A percentile compares a stretch with the other conserved stretches of the same genome.
Evolutionary conservation across 768 basidiomycete genomes (phyloP).

Genomic region (Suillus hirtellus): DNA sequence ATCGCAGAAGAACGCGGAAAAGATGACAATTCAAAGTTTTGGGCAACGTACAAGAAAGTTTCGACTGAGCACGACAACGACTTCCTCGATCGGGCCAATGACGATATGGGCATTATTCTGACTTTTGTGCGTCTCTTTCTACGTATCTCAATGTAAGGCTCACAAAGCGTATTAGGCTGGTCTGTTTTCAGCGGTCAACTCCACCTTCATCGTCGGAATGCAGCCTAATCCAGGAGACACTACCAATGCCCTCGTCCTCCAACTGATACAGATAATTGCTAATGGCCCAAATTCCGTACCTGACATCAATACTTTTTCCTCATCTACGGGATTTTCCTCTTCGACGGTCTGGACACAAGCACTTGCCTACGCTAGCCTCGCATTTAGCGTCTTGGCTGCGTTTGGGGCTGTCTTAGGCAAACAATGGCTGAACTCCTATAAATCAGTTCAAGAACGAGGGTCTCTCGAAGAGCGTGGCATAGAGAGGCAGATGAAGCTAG

Average conservation of each 20-base stretch:
- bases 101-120: not conserved
- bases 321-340: not conserved
- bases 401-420: not conserved
- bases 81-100: not conserved
- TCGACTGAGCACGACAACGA: not conserved
- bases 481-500: not conserved
- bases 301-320: not conserved
- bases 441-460: not conserved
- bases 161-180: not conserved
- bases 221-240: not conserved
- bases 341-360: not conserved
- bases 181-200: not conserved
- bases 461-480: not conserved
- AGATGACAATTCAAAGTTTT: not conserved
- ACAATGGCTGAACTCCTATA: not conserved
- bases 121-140: not conserved
- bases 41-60: not conserved
- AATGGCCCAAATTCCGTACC: not conserved
- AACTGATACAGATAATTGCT: not conserved
- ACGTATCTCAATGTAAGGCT: not conserved
- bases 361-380: not conserved
- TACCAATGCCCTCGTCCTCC: not conserved
- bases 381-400: not conserved
- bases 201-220: not conserved
- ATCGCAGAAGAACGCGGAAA: not conserved